Evolutionary conservation across 441 rosid species (phyloP).

Genomic region (Populus trichocarpa): DNA sequence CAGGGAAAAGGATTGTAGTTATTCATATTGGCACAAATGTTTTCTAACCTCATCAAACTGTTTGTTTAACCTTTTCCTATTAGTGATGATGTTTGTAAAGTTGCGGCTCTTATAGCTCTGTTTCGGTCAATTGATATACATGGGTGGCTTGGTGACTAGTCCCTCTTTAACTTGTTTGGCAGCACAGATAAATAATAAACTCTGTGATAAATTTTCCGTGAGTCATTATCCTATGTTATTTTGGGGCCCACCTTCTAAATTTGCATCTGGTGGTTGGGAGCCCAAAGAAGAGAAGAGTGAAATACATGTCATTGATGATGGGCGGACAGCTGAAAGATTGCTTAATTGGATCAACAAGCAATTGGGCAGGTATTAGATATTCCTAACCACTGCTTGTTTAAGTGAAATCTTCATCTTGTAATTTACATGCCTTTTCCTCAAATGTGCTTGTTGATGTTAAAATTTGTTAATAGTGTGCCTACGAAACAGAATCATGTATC

Average conservation of each 20-base stretch:
- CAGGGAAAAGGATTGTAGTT: not conserved
- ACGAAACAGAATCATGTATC: not conserved
- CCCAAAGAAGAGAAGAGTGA: slow-evolving; percentile 57
- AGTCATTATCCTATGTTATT: slow-evolving; percentile 86
- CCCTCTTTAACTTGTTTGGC: slow-evolving; percentile 48
- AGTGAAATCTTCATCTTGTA: not conserved
- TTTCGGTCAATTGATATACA: not conserved
- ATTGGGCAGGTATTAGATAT: slow-evolving; percentile 61
- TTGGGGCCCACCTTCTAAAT: slow-evolving; percentile 78
- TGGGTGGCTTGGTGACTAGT: slow-evolving; percentile 21
- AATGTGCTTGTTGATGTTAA: not conserved
- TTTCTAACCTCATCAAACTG: not conserved
- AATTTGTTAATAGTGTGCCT: not conserved
- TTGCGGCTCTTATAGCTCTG: not conserved
- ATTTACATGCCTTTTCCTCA: not conserved
- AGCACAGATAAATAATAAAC: slow-evolving; percentile 82
- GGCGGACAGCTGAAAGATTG: slow-evolving; percentile 74
- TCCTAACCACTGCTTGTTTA: slow-evolving; percentile 15
- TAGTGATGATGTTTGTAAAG: not conserved
- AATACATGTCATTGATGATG: slow-evolving; percentile 52
- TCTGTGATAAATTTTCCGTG: slow-evolving; percentile 80
- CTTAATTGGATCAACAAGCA: slow-evolving; percentile 88
- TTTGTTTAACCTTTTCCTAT: not conserved
- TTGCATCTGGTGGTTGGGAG: slow-evolving; percentile 53
- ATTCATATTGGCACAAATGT: not conserved